Evolutionary conservation across 768 basidiomycete species (phyloP).

Genomic region (Suillus subluteus): DNA sequence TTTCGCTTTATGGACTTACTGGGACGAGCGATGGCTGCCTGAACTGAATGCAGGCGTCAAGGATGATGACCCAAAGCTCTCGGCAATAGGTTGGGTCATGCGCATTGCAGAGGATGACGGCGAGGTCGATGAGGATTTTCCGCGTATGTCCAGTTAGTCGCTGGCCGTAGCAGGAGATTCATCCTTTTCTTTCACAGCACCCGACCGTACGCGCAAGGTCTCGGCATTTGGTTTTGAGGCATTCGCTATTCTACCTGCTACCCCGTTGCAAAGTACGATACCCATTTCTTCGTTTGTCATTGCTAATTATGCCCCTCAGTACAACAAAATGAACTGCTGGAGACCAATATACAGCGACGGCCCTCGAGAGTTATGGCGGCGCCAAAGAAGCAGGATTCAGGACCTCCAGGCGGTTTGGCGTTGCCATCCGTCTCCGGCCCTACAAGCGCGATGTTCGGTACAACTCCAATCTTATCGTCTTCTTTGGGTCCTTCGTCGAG

Average conservation of each 20-base stretch:
- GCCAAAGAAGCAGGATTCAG: slow-evolving; percentile 60
- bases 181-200: slow-evolving; percentile 56
- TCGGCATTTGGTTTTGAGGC: slow-evolving; percentile 89
- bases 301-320: slow-evolving; percentile 38
- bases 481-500: slow-evolving; percentile 71
- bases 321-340: slow-evolving; percentile 79
- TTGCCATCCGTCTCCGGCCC: slow-evolving; percentile 42
- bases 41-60: slow-evolving; percentile 69
- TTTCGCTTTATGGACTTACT: slow-evolving; percentile 89
- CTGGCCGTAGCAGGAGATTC: not conserved
- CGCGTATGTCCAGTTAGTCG: slow-evolving; percentile 55
- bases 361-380: slow-evolving; percentile 67
- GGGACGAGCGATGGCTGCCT: slow-evolving; percentile 86
- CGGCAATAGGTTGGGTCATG: slow-evolving; percentile 89
- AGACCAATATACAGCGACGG: slow-evolving; percentile 79
- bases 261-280: slow-evolving; percentile 63
- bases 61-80: slow-evolving; percentile 69
- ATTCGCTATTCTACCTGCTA: slow-evolving; percentile 86
- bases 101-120: slow-evolving; percentile 96
- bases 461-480: slow-evolving; percentile 60
- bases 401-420: slow-evolving; percentile 40
- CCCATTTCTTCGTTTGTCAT: not conserved
- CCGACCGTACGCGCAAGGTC: slow-evolving; percentile 85
- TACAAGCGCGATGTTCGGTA: slow-evolving; percentile 50
- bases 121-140: slow-evolving; percentile 98